Percentiles rank a stretch among this genome's conserved stretches.
Conservation (phyloP, 208 protist genomes). For the Leishmania amazonensis region DNA sequence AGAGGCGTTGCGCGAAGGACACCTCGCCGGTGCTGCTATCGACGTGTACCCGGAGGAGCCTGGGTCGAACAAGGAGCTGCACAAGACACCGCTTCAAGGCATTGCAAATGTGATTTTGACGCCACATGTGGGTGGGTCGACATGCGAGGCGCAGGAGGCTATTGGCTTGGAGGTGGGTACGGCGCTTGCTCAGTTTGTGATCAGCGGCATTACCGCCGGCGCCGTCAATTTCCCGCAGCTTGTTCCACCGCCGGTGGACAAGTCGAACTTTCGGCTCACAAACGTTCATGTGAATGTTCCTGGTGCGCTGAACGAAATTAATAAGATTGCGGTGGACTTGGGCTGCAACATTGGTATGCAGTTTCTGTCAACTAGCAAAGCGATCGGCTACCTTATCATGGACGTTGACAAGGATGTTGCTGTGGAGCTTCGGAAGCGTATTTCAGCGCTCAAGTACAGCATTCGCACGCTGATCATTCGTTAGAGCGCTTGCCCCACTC, state of each 20-base stretch:
- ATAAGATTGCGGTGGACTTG: constrained; percentile 84
- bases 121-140: constrained; percentile 95
- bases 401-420: constrained; percentile 69
- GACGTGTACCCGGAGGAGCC: constrained; percentile 95
- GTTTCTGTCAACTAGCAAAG: constrained; percentile 65
- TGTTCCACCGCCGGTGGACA: constrained; percentile 45
- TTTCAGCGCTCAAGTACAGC: constrained; percentile 54
- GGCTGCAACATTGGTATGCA: constrained; percentile 86
- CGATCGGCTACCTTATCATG: constrained; percentile 86
- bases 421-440: constrained; percentile 41
- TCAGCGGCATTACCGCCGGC: constrained; percentile 71
- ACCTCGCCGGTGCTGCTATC: constrained; percentile 87
- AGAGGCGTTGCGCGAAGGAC: constrained; percentile 62
- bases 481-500: background rate
- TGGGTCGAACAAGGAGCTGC: constrained; percentile 39
- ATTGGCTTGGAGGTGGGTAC: constrained; percentile 92
- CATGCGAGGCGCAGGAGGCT: constrained; percentile 89
- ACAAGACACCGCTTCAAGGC: constrained; percentile 72
- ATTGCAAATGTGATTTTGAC: constrained; percentile 95
- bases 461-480: constrained; percentile 64
- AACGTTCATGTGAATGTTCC: constrained; percentile 93
- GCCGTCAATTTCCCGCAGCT: constrained; percentile 95
- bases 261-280: constrained; percentile 72
- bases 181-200: constrained; percentile 89
- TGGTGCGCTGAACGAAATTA: constrained; percentile 91